These are phyloP conservation scores for Collybia sordida DNA, from an alignment of 768 basidiomycete genomes.

Conservation along the genomic window DNA sequence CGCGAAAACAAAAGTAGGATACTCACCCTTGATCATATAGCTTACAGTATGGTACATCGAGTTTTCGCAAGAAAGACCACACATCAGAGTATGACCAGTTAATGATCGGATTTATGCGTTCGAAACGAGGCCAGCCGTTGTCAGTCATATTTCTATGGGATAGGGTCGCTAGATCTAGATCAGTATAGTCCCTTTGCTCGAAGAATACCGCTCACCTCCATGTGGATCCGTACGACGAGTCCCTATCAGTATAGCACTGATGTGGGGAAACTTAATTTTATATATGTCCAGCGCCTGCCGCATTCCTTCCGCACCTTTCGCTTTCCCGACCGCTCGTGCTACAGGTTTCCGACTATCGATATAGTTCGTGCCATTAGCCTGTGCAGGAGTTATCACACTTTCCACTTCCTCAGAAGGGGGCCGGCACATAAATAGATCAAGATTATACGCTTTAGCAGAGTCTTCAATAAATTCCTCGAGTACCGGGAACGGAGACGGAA, in stretches of 20 bases:
- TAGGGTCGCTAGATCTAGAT: slow-evolving; percentile 54
- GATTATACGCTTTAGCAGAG: slow-evolving; percentile 59
- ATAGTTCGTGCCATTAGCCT: slow-evolving; percentile 14
- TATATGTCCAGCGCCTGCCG: slow-evolving; percentile 73
- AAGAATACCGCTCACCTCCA: slow-evolving; percentile 61
- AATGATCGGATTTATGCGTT: slow-evolving; percentile 93
- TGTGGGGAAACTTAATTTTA: slow-evolving; percentile 61
- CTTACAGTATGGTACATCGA: slow-evolving; percentile 82
- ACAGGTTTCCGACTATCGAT: slow-evolving; percentile 19
- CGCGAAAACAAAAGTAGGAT: slow-evolving; percentile 2
- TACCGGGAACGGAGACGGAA: slow-evolving; percentile 81
- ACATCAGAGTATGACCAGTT: slow-evolving; percentile 92
- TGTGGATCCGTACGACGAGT: slow-evolving; percentile 91
- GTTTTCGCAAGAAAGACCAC: slow-evolving; percentile 78
- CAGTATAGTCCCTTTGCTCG: background rate
- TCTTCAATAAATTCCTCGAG: slow-evolving; percentile 83
- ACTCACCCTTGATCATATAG: slow-evolving; percentile 90
- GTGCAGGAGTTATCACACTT: slow-evolving; percentile 40
- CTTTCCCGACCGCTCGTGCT: slow-evolving; percentile 44
- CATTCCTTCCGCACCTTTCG: slow-evolving; percentile 73
- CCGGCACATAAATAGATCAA: slow-evolving; percentile 69
- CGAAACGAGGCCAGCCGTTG: slow-evolving; percentile 83
- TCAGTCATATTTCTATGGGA: slow-evolving; percentile 80
- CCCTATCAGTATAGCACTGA: slow-evolving; percentile 85
- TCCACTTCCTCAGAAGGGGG: slow-evolving; percentile 45